phyloP scores from a whole-genome alignment of 345 rosid species.

The Crucihimalaya himalaica region DNA sequence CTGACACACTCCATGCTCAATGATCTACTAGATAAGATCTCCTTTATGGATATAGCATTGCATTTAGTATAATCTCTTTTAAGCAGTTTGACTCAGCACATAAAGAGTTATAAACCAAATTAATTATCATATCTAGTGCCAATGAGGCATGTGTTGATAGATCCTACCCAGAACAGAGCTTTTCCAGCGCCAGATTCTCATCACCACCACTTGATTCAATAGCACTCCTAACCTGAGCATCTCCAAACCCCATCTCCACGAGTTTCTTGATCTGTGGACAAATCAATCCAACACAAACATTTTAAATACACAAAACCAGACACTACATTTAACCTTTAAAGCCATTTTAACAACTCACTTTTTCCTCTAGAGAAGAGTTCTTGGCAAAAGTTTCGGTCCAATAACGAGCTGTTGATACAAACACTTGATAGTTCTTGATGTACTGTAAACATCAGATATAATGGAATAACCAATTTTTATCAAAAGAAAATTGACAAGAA shows the following conservation, averaged over 20 bases:
- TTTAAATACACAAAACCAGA: constrained; percentile 1
- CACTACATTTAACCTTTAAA: background rate
- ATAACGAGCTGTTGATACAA: constrained; percentile 88
- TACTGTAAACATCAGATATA: constrained; percentile 55
- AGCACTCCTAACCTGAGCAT: constrained; percentile 71
- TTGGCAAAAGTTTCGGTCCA: constrained; percentile 98
- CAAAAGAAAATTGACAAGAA: background rate
- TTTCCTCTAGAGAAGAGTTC: constrained; percentile 79
- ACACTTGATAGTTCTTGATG: constrained; percentile 82
- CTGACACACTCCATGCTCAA: constrained; percentile 10
- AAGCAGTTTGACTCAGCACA: constrained; percentile 6
- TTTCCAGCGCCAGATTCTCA: constrained; percentile 95
- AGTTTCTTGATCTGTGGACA: constrained; percentile 73
- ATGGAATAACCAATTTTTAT: background rate
- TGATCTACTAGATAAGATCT: constrained; percentile 14
- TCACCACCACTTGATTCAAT: constrained; percentile 88
- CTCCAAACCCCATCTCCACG: constrained; percentile 95
- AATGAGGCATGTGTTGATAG: constrained; percentile 3
- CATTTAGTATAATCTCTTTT: background rate
- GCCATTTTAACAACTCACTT: constrained; percentile 49
- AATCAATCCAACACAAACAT: constrained; percentile 19
- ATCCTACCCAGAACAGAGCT: constrained; percentile 68
- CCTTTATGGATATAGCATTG: constrained; percentile 22
- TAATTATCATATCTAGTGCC: constrained; percentile 18
- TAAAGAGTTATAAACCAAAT: constrained; percentile 6